Evolutionary conservation across 495 filamentous ascomycete species (phyloP).

Genomic region (Oidiodendron maius): DNA sequence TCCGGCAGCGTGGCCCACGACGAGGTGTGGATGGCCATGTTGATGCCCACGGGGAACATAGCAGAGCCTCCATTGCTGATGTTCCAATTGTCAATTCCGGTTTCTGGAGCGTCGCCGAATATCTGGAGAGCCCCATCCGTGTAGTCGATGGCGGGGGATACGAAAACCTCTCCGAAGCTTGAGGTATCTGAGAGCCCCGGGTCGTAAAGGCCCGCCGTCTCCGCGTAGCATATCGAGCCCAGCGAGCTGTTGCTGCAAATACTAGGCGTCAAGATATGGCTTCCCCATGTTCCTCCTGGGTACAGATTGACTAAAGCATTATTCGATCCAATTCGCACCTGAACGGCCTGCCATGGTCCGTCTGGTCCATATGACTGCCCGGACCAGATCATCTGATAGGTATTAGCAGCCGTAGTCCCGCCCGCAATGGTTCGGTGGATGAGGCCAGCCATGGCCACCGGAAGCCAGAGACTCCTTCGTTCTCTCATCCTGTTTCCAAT

Average conservation of each 20-base stretch:
- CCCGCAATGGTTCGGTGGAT: too few relatives aligned
- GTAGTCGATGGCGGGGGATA: not conserved
- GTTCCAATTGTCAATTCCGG: not conserved
- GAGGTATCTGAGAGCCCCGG: not conserved
- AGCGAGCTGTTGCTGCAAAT: conserved; percentile 1
- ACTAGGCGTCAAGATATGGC: conserved; percentile 2
- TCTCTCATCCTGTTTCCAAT: too few relatives aligned
- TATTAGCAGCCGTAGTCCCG: not conserved
- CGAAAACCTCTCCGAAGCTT: not conserved
- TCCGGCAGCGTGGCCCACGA: conserved; percentile 12
- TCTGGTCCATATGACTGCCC: conserved; percentile 23
- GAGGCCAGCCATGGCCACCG: too few relatives aligned
- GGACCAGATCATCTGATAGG: conserved; percentile 7
- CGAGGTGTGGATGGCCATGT: not conserved
- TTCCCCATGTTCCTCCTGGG: conserved; percentile 12
- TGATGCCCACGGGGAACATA: not conserved
- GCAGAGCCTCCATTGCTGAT: not conserved
- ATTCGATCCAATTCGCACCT: conserved; percentile 14
- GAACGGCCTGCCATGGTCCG: conserved; percentile 29
- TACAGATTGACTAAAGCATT: conserved; percentile 6
- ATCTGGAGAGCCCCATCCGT: not conserved
- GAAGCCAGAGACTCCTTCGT: too few relatives aligned
- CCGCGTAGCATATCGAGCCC: not conserved
- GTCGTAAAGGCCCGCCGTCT: conserved; percentile 8
- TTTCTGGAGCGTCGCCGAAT: not conserved